These are phyloP conservation scores for Daldinia childiae DNA, from an alignment of 495 filamentous ascomycete species.

Conservation along the genomic window DNA sequence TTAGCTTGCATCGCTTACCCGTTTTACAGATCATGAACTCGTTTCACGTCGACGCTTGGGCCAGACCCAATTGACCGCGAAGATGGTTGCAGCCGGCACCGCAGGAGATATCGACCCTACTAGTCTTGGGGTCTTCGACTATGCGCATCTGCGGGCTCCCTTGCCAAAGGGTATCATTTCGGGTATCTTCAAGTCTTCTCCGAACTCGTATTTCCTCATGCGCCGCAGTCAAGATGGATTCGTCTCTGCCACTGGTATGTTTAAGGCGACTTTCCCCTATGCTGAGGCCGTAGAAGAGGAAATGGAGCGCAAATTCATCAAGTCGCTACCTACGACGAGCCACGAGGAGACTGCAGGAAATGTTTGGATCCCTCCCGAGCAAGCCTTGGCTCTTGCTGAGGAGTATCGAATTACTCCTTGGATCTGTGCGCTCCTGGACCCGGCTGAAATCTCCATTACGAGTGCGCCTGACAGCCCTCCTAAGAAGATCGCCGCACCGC, in stretches of 20 bases:
- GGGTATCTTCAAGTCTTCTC: conserved; percentile 87
- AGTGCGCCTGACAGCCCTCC: conserved; percentile 56
- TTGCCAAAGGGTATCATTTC: conserved; percentile 88
- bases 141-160: conserved; percentile 92
- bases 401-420: conserved; percentile 83
- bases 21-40: conserved; percentile 77
- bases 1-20: conserved; percentile 44
- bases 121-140: conserved; percentile 87
- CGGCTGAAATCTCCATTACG: conserved; percentile 67
- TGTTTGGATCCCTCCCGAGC: conserved; percentile 88
- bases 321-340: conserved; percentile 78
- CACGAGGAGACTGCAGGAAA: conserved; percentile 95
- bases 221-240: conserved; percentile 93
- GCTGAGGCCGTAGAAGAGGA: conserved; percentile 85
- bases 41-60: conserved; percentile 86
- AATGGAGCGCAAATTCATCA: conserved; percentile 85
- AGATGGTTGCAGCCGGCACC: conserved; percentile 70
- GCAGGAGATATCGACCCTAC: conserved; percentile 72
- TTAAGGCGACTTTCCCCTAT: conserved; percentile 98
- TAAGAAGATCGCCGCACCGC: conserved; percentile 76
- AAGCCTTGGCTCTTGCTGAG: conserved; percentile 83
- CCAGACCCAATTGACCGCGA: conserved; percentile 88
- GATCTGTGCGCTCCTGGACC: conserved; percentile 89
- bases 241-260: conserved; percentile 98
- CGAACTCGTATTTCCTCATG: conserved; percentile 97